A percentile compares a stretch with the other conserved stretches of the same genome.
phyloP scores from a whole-genome alignment of 345 rosid genomes.

The Erodium maritimum region DNA sequence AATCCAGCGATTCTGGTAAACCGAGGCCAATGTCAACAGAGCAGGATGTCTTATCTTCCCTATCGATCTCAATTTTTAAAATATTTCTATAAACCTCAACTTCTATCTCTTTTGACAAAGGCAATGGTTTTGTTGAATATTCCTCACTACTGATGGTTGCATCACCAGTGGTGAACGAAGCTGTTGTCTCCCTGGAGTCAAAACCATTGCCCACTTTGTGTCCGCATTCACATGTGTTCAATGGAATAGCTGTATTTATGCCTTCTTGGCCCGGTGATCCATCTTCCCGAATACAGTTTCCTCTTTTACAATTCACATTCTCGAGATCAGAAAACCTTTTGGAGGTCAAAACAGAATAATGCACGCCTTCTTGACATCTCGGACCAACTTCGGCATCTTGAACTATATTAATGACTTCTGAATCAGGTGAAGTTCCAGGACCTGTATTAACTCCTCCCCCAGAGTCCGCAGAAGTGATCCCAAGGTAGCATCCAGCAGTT shows the following conservation, averaged over 20 bases:
- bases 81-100: constrained; percentile 17
- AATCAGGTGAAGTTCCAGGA: constrained; percentile 94
- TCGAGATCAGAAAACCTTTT: constrained; percentile 16
- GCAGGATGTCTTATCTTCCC: constrained; percentile 13
- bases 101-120: constrained; percentile 17
- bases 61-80: constrained; percentile 7
- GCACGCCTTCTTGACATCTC: constrained; percentile 29
- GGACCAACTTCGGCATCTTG: constrained; percentile 42
- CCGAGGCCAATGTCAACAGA: constrained; percentile 11
- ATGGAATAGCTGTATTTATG: constrained; percentile 22
- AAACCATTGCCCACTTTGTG: constrained; percentile 14
- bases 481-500: constrained; percentile 23
- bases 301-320: constrained; percentile 25
- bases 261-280: constrained; percentile 18
- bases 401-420: constrained; percentile 77
- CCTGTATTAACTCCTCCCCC: constrained; percentile 35
- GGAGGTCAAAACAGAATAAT: constrained; percentile 25
- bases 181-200: constrained; percentile 15
- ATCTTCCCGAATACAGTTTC: constrained; percentile 26
- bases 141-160: constrained; percentile 21
- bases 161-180: constrained; percentile 17
- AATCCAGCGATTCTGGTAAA: constrained; percentile 16
- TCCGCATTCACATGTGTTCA: constrained; percentile 28
- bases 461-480: constrained; percentile 19
- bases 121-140: constrained; percentile 12